Percentiles rank a stretch among this genome's conserved stretches.
These are phyloP conservation scores for Colletotrichum salicis DNA, from an alignment of 2,329 filamentous ascomycete genomes.

Conservation along the genomic window DNA sequence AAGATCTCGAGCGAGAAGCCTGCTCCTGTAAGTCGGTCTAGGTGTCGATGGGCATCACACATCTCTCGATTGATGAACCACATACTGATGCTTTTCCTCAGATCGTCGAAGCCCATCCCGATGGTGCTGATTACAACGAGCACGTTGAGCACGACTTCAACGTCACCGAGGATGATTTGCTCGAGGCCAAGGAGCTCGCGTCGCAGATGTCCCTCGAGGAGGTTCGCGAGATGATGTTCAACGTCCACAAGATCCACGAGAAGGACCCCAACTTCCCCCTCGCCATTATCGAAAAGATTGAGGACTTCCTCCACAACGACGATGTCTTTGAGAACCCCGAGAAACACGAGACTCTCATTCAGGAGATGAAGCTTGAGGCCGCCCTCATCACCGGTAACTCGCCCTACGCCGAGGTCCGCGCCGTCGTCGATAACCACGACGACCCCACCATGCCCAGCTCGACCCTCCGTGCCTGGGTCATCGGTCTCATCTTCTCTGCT, in stretches of 20 bases:
- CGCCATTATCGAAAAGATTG: slow-evolving; percentile 50
- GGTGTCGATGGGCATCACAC: neutral
- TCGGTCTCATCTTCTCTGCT: slow-evolving; percentile 47
- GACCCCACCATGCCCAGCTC: slow-evolving; percentile 48
- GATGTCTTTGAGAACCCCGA: slow-evolving; percentile 49
- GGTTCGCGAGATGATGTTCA: slow-evolving; percentile 49
- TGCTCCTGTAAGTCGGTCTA: slow-evolving; percentile 11
- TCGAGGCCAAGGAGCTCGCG: slow-evolving; percentile 57
- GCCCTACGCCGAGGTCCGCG: slow-evolving; percentile 50
- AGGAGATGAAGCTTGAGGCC: slow-evolving; percentile 48
- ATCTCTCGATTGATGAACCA: neutral
- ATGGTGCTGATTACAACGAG: slow-evolving; percentile 13
- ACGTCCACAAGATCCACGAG: slow-evolving; percentile 53
- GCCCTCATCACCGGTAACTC: slow-evolving; percentile 46
- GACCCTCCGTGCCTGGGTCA: slow-evolving; percentile 49
- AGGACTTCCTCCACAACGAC: slow-evolving; percentile 48
- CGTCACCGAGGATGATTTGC: slow-evolving; percentile 57
- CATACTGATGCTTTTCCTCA: neutral
- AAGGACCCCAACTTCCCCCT: slow-evolving; percentile 58
- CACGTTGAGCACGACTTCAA: slow-evolving; percentile 45
- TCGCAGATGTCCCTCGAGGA: slow-evolving; percentile 55
- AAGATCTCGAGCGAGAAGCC: slow-evolving; percentile 25
- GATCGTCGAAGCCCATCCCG: slow-evolving; percentile 20
- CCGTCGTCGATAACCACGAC: slow-evolving; percentile 53
- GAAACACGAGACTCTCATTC: slow-evolving; percentile 45